phyloP scores from a whole-genome alignment of 208 protist species.

The Plasmodiophora brassicae region DNA sequence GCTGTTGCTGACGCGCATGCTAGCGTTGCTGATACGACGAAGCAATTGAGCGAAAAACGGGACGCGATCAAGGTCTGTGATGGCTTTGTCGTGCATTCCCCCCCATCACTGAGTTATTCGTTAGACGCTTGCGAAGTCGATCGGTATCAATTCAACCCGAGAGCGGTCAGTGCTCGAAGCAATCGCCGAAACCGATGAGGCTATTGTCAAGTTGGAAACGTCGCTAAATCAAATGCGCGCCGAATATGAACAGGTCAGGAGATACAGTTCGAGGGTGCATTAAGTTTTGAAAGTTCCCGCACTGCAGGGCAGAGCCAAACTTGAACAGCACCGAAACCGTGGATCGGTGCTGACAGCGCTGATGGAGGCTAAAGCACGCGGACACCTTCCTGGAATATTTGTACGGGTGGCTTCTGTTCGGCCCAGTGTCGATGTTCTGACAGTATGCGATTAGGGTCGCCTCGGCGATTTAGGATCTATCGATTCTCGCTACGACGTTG shows the following conservation, averaged over 20 bases:
- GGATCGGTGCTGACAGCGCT: constrained; percentile 40
- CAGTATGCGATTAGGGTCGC: constrained; percentile 74
- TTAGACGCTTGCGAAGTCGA: neutral
- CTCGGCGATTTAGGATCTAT: constrained; percentile 95
- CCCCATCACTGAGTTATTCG: neutral
- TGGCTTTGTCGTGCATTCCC: too few relatives aligned
- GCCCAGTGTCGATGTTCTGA: neutral
- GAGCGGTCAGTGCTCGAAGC: neutral
- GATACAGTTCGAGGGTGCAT: neutral
- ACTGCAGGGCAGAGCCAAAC: neutral
- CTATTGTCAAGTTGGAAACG: constrained; percentile 50
- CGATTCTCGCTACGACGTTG: constrained; percentile 89
- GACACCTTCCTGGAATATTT: constrained; percentile 43
- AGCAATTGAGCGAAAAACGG: too few relatives aligned
- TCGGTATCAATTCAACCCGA: neutral
- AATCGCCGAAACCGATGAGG: neutral
- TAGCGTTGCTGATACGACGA: too few relatives aligned
- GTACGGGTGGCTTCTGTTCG: constrained; percentile 15
- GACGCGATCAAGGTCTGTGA: neutral
- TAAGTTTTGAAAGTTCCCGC: neutral
- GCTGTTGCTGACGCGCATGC: neutral
- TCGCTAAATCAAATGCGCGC: constrained; percentile 77
- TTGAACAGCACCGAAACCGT: constrained; percentile 17
- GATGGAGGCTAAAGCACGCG: constrained; percentile 46
- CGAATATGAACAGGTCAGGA: constrained; percentile 12